Percentiles rank a stretch among this genome's conserved stretches.
Conservation (phyloP, 106 monocot genomes). For the Acanthochlamys bracteata region DNA sequence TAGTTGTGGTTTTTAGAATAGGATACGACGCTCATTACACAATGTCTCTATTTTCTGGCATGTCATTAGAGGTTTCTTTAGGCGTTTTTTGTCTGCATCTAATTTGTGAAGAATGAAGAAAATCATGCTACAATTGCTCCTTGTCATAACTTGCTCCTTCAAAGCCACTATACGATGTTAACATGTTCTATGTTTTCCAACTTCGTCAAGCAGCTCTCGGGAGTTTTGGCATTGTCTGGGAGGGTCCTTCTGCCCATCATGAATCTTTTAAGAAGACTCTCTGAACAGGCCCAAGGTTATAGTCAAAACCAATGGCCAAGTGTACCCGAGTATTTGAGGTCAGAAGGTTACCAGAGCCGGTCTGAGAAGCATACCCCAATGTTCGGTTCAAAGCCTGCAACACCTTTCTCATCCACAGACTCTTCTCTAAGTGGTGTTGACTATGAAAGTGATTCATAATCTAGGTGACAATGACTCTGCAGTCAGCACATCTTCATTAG, state of each 20-base stretch:
- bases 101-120: too few relatives aligned
- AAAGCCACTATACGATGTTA: neutral
- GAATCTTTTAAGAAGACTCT: slow-evolving; percentile 42
- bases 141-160: neutral
- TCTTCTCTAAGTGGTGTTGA: neutral
- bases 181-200: neutral
- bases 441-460: neutral
- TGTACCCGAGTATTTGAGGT: neutral
- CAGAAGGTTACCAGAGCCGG: slow-evolving; percentile 5
- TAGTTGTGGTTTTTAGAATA: too few relatives aligned
- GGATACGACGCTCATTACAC: too few relatives aligned
- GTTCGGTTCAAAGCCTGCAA: neutral
- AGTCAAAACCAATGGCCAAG: slow-evolving; percentile 5
- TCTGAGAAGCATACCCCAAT: neutral
- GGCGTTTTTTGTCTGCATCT: neutral
- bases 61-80: neutral
- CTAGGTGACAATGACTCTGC: slow-evolving; percentile 1
- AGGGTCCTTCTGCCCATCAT: slow-evolving; percentile 38
- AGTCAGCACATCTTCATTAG: neutral
- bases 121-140: neutral
- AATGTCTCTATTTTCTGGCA: neutral
- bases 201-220: slow-evolving; percentile 37
- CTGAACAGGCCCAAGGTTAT: slow-evolving; percentile 22
- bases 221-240: slow-evolving; percentile 39
- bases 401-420: slow-evolving; percentile 6